These are phyloP conservation scores for Lactarius sp. DNA, from an alignment of 768 basidiomycete species.

Conservation along the genomic window DNA sequence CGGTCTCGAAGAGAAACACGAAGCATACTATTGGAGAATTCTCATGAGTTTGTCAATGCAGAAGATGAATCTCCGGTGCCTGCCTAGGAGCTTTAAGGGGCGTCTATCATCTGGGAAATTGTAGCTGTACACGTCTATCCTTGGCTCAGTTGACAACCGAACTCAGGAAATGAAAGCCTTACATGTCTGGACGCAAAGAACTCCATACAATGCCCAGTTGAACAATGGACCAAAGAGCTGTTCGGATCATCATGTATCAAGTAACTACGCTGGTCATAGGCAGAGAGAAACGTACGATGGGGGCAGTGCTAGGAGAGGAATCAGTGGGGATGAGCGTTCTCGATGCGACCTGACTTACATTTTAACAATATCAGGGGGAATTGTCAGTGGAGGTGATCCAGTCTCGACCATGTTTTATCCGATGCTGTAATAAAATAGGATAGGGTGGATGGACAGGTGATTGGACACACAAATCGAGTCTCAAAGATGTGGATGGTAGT, in stretches of 20 bases:
- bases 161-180: no score
- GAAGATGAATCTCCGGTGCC: neutral
- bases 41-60: neutral
- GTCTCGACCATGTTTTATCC: neutral
- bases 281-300: neutral
- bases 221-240: neutral
- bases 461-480: neutral
- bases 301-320: neutral
- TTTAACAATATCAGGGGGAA: neutral
- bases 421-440: neutral
- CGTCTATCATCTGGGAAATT: slow-evolving; percentile 8
- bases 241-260: neutral
- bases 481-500: neutral
- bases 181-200: no score
- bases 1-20: slow-evolving; percentile 12
- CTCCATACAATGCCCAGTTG: no score
- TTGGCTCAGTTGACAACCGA: no score
- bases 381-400: neutral
- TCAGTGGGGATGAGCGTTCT: neutral
- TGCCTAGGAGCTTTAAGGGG: slow-evolving; percentile 3
- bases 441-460: neutral
- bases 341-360: neutral
- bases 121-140: no score
- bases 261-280: neutral
- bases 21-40: neutral